Conservation (phyloP, 108 stramenopile genomes). For the Epithemia pelagica region DNA sequence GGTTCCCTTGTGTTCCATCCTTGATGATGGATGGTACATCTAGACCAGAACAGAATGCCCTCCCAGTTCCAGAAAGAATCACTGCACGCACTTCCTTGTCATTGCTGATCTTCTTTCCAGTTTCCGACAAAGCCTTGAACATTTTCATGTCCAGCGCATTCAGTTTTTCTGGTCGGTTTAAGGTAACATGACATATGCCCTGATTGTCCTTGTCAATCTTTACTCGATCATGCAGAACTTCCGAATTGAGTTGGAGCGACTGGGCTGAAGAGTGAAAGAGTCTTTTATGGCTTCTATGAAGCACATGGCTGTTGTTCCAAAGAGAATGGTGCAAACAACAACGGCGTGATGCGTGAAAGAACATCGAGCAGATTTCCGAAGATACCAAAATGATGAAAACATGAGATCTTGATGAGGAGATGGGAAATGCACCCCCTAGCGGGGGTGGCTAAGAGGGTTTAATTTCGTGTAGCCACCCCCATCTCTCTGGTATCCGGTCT, state of each 20-base stretch:
- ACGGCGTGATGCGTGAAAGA: too few species aligned
- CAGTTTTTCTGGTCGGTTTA: slow-evolving; percentile 70
- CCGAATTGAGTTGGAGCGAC: background rate
- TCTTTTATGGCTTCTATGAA: too few species aligned
- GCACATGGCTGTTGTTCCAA: too few species aligned
- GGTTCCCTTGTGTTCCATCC: slow-evolving; percentile 14
- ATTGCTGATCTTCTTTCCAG: slow-evolving; percentile 31
- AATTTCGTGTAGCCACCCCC: too few species aligned
- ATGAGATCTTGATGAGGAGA: too few species aligned
- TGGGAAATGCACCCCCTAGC: too few species aligned
- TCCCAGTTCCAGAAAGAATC: slow-evolving; percentile 67
- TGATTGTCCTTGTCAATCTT: background rate
- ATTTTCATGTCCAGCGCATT: slow-evolving; percentile 70
- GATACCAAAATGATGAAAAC: too few species aligned
- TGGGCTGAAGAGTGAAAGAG: background rate
- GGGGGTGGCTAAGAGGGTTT: too few species aligned
- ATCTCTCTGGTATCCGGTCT: too few species aligned
- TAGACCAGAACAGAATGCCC: slow-evolving; percentile 81
- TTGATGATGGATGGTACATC: slow-evolving; percentile 51
- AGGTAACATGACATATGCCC: slow-evolving; percentile 46
- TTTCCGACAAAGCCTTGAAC: slow-evolving; percentile 75
- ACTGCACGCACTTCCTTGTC: slow-evolving; percentile 54
- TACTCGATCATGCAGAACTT: slow-evolving; percentile 4
- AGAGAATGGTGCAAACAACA: too few species aligned
- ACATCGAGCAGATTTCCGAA: too few species aligned